These are phyloP conservation scores for Posidonia australis DNA, from an alignment of 106 monocot species.

Conservation along the genomic window DNA sequence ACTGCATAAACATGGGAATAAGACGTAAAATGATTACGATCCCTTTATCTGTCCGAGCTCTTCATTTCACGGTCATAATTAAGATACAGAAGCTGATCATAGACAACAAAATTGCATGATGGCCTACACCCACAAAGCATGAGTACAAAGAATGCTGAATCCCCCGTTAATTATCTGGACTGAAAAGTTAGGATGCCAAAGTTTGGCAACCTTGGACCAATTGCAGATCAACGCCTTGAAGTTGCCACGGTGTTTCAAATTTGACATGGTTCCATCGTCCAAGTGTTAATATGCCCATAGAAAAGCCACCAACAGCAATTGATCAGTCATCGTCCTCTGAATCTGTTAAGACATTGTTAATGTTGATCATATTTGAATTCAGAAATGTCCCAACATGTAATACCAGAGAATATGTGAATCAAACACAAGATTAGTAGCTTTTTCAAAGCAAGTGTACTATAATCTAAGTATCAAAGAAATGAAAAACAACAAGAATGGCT, in stretches of 20 bases:
- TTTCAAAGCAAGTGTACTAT: too few species aligned
- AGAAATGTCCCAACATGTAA: too few species aligned
- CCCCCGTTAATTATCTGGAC: background rate
- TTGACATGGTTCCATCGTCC: too few species aligned
- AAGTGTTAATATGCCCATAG: background rate
- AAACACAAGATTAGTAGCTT: too few species aligned
- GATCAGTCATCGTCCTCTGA: slow-evolving; percentile 2
- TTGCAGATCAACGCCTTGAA: background rate
- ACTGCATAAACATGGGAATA: too few species aligned
- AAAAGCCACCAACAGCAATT: background rate
- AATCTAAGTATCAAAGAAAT: too few species aligned
- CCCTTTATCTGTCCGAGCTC: too few species aligned
- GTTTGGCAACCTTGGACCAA: background rate
- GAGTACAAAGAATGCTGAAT: background rate
- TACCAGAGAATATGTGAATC: too few species aligned
- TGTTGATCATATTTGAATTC: background rate
- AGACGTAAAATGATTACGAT: too few species aligned
- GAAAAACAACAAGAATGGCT: too few species aligned
- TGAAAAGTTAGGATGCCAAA: background rate
- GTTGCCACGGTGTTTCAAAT: background rate
- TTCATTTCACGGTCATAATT: too few species aligned
- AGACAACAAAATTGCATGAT: background rate
- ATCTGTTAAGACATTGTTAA: background rate
- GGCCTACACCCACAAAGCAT: background rate
- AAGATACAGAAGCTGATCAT: background rate